Evolutionary conservation across 345 rosid genomes (phyloP).

Genomic region (Gossypium thurberi): DNA sequence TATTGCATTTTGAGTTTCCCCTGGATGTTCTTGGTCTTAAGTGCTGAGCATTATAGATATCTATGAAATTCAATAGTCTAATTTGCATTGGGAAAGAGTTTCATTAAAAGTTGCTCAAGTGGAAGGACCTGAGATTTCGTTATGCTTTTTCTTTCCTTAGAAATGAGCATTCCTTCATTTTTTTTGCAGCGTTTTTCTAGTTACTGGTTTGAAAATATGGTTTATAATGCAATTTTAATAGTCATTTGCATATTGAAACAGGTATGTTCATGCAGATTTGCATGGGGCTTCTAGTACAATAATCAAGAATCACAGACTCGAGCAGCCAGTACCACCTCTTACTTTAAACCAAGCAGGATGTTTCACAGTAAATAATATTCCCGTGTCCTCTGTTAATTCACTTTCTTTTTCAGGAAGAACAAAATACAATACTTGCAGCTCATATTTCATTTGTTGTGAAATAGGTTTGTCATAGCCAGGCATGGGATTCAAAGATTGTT

Average conservation of each 20-base stretch:
- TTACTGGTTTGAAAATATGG: neutral
- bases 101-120: neutral
- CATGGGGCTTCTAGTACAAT: conserved; percentile 98
- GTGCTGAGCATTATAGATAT: neutral
- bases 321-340: conserved; percentile 85
- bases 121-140: neutral
- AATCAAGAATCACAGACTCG: conserved; percentile 89
- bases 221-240: neutral
- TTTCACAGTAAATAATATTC: conserved; percentile 52
- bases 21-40: neutral
- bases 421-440: conserved; percentile 1
- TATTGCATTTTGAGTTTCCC: neutral
- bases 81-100: neutral
- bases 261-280: conserved; percentile 93
- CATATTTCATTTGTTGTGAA: conserved; percentile 15
- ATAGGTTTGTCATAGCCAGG: conserved; percentile 96
- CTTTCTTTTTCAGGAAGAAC: neutral
- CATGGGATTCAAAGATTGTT: conserved; percentile 98
- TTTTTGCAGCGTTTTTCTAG: neutral
- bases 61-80: neutral
- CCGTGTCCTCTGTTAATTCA: neutral
- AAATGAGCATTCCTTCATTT: neutral
- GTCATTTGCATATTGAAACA: conserved; percentile 29
- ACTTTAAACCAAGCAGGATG: conserved; percentile 97
- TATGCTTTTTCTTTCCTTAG: neutral